phyloP scores from a whole-genome alignment of 1,284 basidiomycete genomes.

The Rhodotorula sp. region DNA sequence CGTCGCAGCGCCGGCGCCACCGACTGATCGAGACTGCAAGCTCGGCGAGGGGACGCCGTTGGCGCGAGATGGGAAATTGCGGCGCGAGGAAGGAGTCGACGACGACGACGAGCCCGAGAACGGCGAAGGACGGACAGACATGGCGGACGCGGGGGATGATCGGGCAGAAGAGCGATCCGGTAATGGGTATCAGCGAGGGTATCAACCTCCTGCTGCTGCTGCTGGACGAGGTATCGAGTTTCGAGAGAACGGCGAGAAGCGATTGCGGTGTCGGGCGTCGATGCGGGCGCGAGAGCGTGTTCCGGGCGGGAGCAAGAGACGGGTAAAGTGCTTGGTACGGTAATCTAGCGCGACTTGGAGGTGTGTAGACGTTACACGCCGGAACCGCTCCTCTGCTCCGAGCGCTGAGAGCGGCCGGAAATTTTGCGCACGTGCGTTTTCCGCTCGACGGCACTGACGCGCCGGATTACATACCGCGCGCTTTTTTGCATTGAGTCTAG shows the following conservation, averaged over 20 bases:
- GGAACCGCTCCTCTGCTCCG: too few species aligned
- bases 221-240: not conserved
- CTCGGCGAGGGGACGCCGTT: not conserved
- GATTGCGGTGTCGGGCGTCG: not conserved
- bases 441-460: too few species aligned
- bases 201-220: not conserved
- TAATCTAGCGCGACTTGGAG: too few species aligned
- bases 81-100: conserved; percentile 15
- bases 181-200: not conserved
- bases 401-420: too few species aligned
- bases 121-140: conserved; percentile 22
- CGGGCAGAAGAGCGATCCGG: not conserved
- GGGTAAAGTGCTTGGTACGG: too few species aligned
- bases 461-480: too few species aligned
- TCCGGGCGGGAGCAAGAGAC: too few species aligned
- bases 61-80: not conserved
- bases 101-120: not conserved
- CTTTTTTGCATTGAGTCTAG: too few species aligned
- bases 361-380: too few species aligned
- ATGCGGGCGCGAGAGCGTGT: not conserved
- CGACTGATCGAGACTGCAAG: conserved; percentile 1
- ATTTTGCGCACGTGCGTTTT: too few species aligned
- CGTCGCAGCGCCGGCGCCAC: not conserved
- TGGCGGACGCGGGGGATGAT: not conserved
- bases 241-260: not conserved